Evolutionary conservation across 2,329 filamentous ascomycete genomes (phyloP).

Genomic region (Apiospora marii): DNA sequence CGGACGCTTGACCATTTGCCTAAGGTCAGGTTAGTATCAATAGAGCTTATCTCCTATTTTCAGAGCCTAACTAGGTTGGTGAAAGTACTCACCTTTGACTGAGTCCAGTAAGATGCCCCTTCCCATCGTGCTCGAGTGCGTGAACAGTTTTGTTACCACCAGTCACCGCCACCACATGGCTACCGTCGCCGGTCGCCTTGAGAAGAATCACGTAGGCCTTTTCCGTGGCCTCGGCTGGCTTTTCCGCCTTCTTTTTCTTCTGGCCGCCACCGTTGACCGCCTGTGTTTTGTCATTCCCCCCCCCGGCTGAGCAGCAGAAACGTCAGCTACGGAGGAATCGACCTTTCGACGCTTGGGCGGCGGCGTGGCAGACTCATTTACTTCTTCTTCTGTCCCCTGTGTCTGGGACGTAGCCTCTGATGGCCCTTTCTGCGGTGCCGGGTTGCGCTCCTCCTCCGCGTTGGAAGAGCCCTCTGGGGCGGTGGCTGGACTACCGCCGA

Average conservation of each 20-base stretch:
- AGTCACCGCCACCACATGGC: conserved; percentile 79
- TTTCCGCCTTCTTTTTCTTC: conserved; percentile 7
- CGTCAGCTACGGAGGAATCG: not conserved
- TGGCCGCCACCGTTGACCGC: not conserved
- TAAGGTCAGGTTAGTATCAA: conserved; percentile 45
- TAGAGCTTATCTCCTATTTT: not conserved
- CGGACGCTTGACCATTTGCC: conserved; percentile 88
- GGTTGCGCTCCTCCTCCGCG: not conserved
- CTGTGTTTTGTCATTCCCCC: not conserved
- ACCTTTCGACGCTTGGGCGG: conserved; percentile 25
- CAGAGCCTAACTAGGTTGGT: not conserved
- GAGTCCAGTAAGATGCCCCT: conserved; percentile 69
- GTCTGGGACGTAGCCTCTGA: not conserved
- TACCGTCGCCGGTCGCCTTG: conserved; percentile 67
- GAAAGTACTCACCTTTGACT: conserved; percentile 69
- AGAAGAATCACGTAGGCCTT: conserved; percentile 69
- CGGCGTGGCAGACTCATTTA: not conserved
- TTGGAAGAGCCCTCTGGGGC: conserved; percentile 14
- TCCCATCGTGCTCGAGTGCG: conserved; percentile 74
- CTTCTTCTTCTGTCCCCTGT: conserved; percentile 6
- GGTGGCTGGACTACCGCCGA: conserved; percentile 24
- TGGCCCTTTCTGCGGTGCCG: not conserved
- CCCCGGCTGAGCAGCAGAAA: conserved; percentile 6
- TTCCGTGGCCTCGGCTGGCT: not conserved
- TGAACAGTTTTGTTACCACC: conserved; percentile 92